Percentiles rank a stretch among this genome's conserved stretches.
These are phyloP conservation scores for Umbellularia californica DNA, from an alignment of 164 flowering plant genomes.

Conservation along the genomic window DNA sequence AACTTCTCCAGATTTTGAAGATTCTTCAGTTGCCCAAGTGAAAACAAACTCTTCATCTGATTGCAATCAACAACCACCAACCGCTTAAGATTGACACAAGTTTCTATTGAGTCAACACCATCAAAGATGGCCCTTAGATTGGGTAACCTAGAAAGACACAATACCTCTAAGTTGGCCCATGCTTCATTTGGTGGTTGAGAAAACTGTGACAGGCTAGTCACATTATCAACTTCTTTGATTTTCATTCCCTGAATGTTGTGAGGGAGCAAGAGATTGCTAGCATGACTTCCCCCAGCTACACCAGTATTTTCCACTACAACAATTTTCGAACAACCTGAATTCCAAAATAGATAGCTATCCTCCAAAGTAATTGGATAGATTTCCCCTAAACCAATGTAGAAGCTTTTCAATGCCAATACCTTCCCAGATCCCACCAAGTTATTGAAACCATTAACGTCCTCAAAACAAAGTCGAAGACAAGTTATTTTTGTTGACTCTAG, in stretches of 20 bases:
- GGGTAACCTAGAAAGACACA: not conserved
- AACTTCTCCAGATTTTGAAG: not conserved
- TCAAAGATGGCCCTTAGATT: not conserved
- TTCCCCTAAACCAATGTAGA: not conserved
- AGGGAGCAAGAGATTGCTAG: not conserved
- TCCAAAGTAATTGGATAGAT: rapidly evolving
- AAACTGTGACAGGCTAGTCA: not conserved
- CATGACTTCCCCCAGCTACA: not conserved
- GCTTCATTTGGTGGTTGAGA: not conserved
- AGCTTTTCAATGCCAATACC: not conserved
- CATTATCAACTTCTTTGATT: too few species aligned
- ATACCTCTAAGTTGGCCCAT: not conserved
- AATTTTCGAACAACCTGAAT: not conserved
- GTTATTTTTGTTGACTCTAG: not conserved
- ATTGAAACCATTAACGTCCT: not conserved
- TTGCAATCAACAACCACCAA: not conserved
- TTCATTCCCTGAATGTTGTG: not conserved
- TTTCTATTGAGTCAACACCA: not conserved
- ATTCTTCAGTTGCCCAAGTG: not conserved
- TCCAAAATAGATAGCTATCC: too few species aligned
- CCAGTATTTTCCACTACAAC: not conserved
- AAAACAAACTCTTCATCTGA: not conserved
- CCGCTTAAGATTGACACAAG: not conserved
- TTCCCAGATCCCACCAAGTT: not conserved
- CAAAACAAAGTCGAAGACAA: not conserved